phyloP scores from a whole-genome alignment of 2,329 filamentous ascomycete species.

The Curvularia eragrostidis region DNA sequence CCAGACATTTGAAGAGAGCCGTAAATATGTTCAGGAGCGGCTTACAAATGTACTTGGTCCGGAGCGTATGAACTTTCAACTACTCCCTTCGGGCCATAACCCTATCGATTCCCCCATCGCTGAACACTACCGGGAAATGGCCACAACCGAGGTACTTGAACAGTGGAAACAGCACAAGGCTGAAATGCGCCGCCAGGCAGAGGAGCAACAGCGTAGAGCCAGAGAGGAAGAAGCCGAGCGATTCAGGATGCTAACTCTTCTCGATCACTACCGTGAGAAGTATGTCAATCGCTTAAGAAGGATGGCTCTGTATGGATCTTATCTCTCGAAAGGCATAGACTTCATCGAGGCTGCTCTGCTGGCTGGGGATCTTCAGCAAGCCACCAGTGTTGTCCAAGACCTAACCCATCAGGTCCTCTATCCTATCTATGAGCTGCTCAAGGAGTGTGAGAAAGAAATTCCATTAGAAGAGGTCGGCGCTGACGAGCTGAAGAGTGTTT shows the following conservation, averaged over 20 bases:
- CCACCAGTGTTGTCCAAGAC: not conserved
- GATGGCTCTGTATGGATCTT: slow-evolving; percentile 8
- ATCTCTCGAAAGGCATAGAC: slow-evolving; percentile 1
- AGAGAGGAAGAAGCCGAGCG: not conserved
- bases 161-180: not conserved
- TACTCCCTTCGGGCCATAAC: slow-evolving; percentile 14
- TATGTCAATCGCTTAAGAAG: slow-evolving; percentile 7
- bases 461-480: slow-evolving; percentile 13
- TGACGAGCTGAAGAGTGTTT: slow-evolving; percentile 2
- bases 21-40: slow-evolving; percentile 2
- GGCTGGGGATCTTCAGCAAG: not conserved
- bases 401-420: slow-evolving; percentile 4
- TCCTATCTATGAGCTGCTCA: slow-evolving; percentile 7
- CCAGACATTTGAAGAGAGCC: slow-evolving; percentile 11
- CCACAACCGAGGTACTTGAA: not conserved
- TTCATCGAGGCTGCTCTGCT: not conserved
- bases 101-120: slow-evolving; percentile 12
- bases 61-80: slow-evolving; percentile 7
- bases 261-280: not conserved
- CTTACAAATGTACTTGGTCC: slow-evolving; percentile 8
- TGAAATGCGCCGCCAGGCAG: not conserved
- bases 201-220: slow-evolving; percentile 1
- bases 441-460: slow-evolving; percentile 8
- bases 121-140: slow-evolving; percentile 8
- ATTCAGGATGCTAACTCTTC: not conserved